Base-by-base conservation (phyloP, 2,329 filamentous ascomycete species). In the Sclerotinia sclerotiorum region DNA sequence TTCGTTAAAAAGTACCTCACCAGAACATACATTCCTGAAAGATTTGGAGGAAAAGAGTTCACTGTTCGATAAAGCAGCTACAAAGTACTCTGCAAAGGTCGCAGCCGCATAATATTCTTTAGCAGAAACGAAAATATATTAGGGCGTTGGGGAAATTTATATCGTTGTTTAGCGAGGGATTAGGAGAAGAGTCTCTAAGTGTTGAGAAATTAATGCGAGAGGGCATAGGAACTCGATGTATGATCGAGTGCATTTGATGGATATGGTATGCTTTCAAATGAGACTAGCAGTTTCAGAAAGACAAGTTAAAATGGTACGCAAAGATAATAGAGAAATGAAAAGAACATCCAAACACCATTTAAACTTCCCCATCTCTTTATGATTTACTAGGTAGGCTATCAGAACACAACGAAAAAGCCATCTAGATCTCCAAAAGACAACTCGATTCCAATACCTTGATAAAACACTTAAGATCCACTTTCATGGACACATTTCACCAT, bases 71-170 rank as follows among this genome's bases (percentile, higher is more conserved):
- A 88, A 88, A 75, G 94, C 94, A 17, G 92, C 91, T 27, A 84
- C 87, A 35, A 98, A 97, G 81, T 98, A 95, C 80, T 89, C 87
- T 73, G 86, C 94, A 46, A 97, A 94, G 83, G 92, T 93, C 56
- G 69, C 72, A 35, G 27, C 58, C 7, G 70, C 72, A 73, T 75
- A 73, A 74, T 73, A 56, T 6, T 21, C 24, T 24, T 32, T 44
- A 13, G n/a, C 5, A 52, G 46, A 46, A 42, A 27, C 27, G 24
- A 44, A 63, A 63, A 63, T 63, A 7, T 42, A 46, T 32, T 17
- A n/a, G 57, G 57, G 48, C 27, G 65, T 63, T 63, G 46, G 58
- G 46, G 56, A 17, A 44, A 52, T 27, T 10, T 17, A 55, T 63
- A 13, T 54, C 27, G 19, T 54, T 62, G 24, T 61, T 67, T 54